Evolutionary conservation across 495 filamentous ascomycete species (phyloP).

Genomic region (Beverwykella pulmonaria): DNA sequence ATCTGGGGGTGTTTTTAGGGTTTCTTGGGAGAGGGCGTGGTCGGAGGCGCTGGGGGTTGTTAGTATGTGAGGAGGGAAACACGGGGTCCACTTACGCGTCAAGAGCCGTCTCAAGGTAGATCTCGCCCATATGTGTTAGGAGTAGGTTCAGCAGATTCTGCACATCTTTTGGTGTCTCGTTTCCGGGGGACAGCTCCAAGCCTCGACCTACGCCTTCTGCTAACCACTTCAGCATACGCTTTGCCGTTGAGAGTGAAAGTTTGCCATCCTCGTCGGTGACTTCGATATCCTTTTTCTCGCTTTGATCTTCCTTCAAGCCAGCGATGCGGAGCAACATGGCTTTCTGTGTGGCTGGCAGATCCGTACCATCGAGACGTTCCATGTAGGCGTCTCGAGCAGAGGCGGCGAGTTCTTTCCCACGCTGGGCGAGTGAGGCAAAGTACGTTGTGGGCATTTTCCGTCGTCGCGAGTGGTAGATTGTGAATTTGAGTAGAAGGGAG

Average conservation of each 20-base stretch:
- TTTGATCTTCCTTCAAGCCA: constrained; percentile 62
- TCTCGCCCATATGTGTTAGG: constrained; percentile 84
- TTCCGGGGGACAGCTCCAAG: constrained; percentile 80
- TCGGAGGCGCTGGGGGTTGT: constrained; percentile 62
- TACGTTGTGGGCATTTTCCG: constrained; percentile 85
- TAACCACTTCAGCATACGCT: constrained; percentile 97
- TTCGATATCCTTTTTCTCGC: constrained; percentile 70
- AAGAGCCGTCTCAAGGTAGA: constrained; percentile 91
- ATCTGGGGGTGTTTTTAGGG: constrained; percentile 80
- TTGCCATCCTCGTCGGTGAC: constrained; percentile 86
- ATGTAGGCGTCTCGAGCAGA: constrained; percentile 84
- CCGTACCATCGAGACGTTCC: constrained; percentile 79
- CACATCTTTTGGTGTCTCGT: constrained; percentile 93
- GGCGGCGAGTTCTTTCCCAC: constrained; percentile 77
- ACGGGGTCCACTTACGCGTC: constrained; percentile 60
- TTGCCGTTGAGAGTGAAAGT: constrained; percentile 79
- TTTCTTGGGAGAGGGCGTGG: constrained; percentile 72
- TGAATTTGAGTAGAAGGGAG: constrained; percentile 92
- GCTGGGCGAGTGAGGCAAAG: constrained; percentile 85
- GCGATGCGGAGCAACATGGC: constrained; percentile 83
- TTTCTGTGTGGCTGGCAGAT: constrained; percentile 80
- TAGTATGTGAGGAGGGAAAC: not conserved
- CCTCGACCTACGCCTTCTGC: constrained; percentile 94
- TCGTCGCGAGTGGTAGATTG: constrained; percentile 81
- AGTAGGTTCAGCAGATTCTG: constrained; percentile 82